phyloP scores from a whole-genome alignment of 2,329 filamentous ascomycete genomes.

The Sporothrix euskadiensis region DNA sequence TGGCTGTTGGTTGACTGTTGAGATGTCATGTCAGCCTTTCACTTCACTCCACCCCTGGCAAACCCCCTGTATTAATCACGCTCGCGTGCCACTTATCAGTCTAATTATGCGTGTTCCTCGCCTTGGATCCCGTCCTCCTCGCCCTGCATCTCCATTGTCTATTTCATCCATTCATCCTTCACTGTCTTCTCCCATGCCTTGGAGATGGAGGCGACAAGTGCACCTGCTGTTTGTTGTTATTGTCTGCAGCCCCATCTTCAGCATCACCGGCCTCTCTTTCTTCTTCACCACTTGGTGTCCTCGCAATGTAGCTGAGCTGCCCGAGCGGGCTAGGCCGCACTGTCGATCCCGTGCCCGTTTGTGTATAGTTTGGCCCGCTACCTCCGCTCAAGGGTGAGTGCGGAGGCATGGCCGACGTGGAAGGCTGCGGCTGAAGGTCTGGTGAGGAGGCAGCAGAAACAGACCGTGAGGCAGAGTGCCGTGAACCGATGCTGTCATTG shows the following conservation, averaged over 20 bases:
- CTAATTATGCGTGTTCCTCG: background rate
- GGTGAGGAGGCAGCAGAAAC: constrained; percentile 27
- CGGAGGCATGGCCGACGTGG: constrained; percentile 34
- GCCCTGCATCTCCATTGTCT: background rate
- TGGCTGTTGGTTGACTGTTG: background rate
- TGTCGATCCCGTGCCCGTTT: constrained; percentile 4
- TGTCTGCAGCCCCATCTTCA: background rate
- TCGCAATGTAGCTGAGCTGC: constrained; percentile 40
- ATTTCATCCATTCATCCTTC: background rate
- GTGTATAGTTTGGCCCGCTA: background rate
- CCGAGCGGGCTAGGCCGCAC: constrained; percentile 44
- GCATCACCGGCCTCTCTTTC: constrained; percentile 16
- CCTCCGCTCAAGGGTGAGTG: constrained; percentile 23
- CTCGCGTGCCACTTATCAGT: background rate
- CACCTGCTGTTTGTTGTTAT: background rate
- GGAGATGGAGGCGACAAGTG: background rate
- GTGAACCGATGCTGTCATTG: constrained; percentile 34
- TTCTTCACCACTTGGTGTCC: constrained; percentile 37
- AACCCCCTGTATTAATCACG: background rate
- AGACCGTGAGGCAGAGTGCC: constrained; percentile 27
- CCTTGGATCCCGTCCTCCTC: background rate
- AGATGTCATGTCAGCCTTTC: background rate
- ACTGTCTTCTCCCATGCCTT: background rate
- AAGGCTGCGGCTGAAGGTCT: constrained; percentile 31
- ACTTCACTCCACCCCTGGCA: background rate